A percentile compares a stretch with the other conserved stretches of the same genome.
Conservation (phyloP, 306 rosid genomes). For the Vigna mungo region DNA sequence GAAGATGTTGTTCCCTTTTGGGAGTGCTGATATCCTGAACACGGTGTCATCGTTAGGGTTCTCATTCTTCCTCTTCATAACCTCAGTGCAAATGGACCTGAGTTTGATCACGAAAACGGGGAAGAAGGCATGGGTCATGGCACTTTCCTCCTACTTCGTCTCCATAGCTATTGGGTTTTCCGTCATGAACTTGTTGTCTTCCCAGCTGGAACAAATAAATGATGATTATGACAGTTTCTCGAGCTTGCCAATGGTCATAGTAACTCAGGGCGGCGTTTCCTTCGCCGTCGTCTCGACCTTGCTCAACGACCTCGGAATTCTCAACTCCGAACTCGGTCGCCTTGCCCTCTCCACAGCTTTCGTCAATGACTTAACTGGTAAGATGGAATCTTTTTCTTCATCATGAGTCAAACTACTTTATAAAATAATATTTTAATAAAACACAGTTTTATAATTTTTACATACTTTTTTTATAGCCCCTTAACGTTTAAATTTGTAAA, state of each 20-base stretch:
- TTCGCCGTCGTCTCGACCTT: constrained; percentile 44
- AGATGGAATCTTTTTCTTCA: too few relatives aligned
- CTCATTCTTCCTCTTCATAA: constrained; percentile 43
- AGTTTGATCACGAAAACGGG: constrained; percentile 51
- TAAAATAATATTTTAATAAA: too few relatives aligned
- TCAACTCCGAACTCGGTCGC: constrained; percentile 52
- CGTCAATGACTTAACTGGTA: constrained; percentile 20
- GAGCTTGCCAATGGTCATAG: background rate
- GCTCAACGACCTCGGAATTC: constrained; percentile 44
- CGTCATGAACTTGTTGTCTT: accelerated
- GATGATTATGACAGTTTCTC: accelerated
- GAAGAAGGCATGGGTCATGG: constrained; percentile 48
- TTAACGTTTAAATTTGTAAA: too few relatives aligned
- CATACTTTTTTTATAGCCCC: too few relatives aligned
- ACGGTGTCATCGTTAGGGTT: constrained; percentile 45
- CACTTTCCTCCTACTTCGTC: background rate
- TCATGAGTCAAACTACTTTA: too few relatives aligned
- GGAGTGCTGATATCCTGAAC: constrained; percentile 45
- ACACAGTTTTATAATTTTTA: too few relatives aligned
- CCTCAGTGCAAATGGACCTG: constrained; percentile 57
- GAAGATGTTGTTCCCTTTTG: constrained; percentile 36
- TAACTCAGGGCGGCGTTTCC: constrained; percentile 43
- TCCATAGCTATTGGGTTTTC: background rate
- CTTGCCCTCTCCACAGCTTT: constrained; percentile 47
- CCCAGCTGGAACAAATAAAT: accelerated